Base-by-base conservation (phyloP, 129 eudicot genomes). In the Flaveria linearis region DNA sequence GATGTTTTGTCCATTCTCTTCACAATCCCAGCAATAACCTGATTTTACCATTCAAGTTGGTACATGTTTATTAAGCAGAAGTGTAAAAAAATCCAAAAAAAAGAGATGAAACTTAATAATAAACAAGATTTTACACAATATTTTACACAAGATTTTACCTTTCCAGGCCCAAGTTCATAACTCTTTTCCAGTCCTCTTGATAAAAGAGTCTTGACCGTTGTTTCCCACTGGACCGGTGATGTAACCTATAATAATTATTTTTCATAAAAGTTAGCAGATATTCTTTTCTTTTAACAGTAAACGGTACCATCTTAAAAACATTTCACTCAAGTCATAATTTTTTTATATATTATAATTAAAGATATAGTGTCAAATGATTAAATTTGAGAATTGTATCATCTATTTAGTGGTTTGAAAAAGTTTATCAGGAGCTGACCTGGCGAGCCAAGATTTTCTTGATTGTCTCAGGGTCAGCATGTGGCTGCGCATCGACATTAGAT, bases 131-230 rank as follows among this genome's bases (percentile, higher is more conserved):
- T 42, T 80, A 88, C 98, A n/a, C n/a, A n/a, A n/a, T n/a, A n/a
- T n/a, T n/a, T n/a, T n/a, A n/a, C n/a, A 66, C 50, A 14, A 20
- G 47, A 65, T 23, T 68, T 42, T 80, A 88, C 98, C 97, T 93
- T 93, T 85, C 97, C 98, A 53, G 97, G 97, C 82, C 98, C 98
- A 67, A 93, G 78, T 82, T 93, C 98, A 25, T 90, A 93, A 84
- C 96, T 87, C 91, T 87, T 90, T 74, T 87, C 89, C 61, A 93
- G 62, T 28, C 97, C 97, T 82, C 75, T 79, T 72, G 82, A 78
- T 51, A 90, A 72, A 49, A 93, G 85, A 49, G 96, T 85, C 88
- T 87, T 93, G 75, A 93, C 87, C 0, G 96, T 90, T 26, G 93
- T 85, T 83, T 93, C 96, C 96, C 98, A 93, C 52, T 93, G 98